Conservation (phyloP, 176 grass and related monocot species). For the Carex littledalei region DNA sequence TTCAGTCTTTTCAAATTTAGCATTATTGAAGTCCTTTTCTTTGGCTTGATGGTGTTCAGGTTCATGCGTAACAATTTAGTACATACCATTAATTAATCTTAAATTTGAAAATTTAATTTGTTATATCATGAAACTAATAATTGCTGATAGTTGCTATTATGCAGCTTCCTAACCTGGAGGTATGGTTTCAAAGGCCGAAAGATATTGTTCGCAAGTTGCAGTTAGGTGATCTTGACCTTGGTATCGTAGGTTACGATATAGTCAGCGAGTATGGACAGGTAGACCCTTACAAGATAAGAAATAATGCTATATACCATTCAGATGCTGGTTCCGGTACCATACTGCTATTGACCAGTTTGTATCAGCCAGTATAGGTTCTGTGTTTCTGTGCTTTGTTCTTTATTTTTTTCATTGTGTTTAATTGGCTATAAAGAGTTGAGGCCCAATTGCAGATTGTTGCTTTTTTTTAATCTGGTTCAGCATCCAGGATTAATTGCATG, state of each 20-base stretch:
- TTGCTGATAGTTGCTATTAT: conserved; percentile 3
- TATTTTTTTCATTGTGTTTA: not conserved
- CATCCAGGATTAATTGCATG: not conserved
- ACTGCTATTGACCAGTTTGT: not conserved
- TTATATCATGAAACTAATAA: not conserved
- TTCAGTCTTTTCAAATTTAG: not conserved
- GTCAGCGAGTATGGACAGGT: conserved; percentile 76
- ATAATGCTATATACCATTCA: not conserved
- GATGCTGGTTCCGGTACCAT: not conserved
- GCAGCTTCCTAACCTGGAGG: conserved; percentile 82
- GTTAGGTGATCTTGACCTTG: conserved; percentile 86
- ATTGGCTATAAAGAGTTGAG: not conserved
- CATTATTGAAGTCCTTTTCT: not conserved
- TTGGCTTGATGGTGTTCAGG: not conserved
- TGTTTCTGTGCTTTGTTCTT: not conserved
- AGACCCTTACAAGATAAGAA: not conserved
- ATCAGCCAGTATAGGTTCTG: not conserved
- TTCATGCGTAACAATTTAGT: not conserved
- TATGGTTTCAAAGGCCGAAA: conserved; percentile 96
- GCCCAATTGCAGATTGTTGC: not conserved
- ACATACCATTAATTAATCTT: not conserved
- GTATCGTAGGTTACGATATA: conserved; percentile 82
- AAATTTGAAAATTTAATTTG: not conserved
- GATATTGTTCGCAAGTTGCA: conserved; percentile 84
- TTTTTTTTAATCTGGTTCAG: not conserved